These are phyloP conservation scores for Stephanodiscus minutulus DNA, from an alignment of 108 stramenopile species.

Conservation along the genomic window DNA sequence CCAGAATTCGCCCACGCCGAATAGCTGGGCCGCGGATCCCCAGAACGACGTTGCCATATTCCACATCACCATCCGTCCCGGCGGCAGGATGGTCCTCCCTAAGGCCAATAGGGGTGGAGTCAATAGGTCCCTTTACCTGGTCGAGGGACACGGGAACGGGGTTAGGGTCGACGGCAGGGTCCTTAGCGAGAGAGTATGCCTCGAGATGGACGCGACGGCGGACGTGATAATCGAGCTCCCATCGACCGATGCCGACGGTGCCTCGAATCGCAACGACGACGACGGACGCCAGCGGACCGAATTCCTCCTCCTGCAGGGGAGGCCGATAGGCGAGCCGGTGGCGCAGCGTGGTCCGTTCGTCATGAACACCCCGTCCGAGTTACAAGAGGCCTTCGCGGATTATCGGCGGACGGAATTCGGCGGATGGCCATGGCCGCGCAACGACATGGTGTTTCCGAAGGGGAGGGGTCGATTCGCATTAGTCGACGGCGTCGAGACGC, in stretches of 20 bases:
- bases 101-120: slow-evolving; percentile 37
- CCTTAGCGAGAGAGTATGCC: slow-evolving; percentile 38
- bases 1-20: slow-evolving; percentile 57
- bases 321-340: slow-evolving; percentile 80
- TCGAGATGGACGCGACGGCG: slow-evolving; percentile 48
- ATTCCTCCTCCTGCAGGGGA: slow-evolving; percentile 70
- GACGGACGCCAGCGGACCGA: slow-evolving; percentile 30
- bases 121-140: slow-evolving; percentile 65
- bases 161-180: slow-evolving; percentile 42
- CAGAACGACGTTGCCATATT: slow-evolving; percentile 67
- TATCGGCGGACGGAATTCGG: slow-evolving; percentile 78
- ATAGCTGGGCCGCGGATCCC: slow-evolving; percentile 64
- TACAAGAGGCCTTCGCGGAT: slow-evolving; percentile 77
- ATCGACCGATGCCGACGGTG: background rate
- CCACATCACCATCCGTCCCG: slow-evolving; percentile 56
- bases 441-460: slow-evolving; percentile 67
- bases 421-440: slow-evolving; percentile 75
- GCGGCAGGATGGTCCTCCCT: slow-evolving; percentile 58
- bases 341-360: slow-evolving; percentile 90
- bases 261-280: slow-evolving; percentile 19
- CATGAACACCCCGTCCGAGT: slow-evolving; percentile 86
- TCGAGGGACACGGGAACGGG: slow-evolving; percentile 55
- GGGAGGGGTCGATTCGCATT: slow-evolving; percentile 70
- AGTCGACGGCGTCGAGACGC: slow-evolving; percentile 56
- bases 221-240: slow-evolving; percentile 56